A percentile compares a stretch with the other conserved stretches of the same genome.
These are phyloP conservation scores for Cicer chorassanicum DNA, from an alignment of 306 rosid species.

Conservation along the genomic window DNA sequence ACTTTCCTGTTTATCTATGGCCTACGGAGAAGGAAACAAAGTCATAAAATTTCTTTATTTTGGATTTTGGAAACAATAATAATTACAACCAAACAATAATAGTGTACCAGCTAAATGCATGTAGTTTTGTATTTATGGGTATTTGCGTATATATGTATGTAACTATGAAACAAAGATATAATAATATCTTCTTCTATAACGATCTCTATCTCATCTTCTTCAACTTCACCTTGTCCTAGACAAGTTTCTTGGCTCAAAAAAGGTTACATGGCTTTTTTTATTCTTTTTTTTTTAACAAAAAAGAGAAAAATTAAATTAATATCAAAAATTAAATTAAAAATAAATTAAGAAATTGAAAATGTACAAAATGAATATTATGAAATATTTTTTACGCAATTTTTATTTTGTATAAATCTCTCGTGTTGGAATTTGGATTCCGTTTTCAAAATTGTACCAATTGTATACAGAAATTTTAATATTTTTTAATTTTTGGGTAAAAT, in stretches of 20 bases:
- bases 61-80: neutral
- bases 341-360: too few relatives aligned
- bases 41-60: neutral
- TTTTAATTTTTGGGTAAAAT: too few relatives aligned
- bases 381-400: too few relatives aligned
- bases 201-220: slow-evolving; percentile 18
- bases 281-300: neutral
- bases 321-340: too few relatives aligned
- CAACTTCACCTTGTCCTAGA: neutral
- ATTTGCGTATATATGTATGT: neutral
- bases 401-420: too few relatives aligned
- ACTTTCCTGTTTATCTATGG: slow-evolving; percentile 29
- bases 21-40: slow-evolving; percentile 34
- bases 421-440: too few relatives aligned
- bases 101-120: slow-evolving; percentile 16
- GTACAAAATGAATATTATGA: too few relatives aligned
- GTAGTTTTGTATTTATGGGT: slow-evolving; percentile 22
- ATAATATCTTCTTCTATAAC: slow-evolving; percentile 12
- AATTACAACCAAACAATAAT: slow-evolving; percentile 14
- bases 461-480: too few relatives aligned
- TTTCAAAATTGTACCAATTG: too few relatives aligned
- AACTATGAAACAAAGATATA: neutral
- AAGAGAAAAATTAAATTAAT: neutral
- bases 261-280: slow-evolving; percentile 1
- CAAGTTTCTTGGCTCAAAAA: slow-evolving; percentile 45